These are phyloP conservation scores for Starmerella kuoi DNA, from an alignment of 805 yeast genomes.

Conservation along the genomic window DNA sequence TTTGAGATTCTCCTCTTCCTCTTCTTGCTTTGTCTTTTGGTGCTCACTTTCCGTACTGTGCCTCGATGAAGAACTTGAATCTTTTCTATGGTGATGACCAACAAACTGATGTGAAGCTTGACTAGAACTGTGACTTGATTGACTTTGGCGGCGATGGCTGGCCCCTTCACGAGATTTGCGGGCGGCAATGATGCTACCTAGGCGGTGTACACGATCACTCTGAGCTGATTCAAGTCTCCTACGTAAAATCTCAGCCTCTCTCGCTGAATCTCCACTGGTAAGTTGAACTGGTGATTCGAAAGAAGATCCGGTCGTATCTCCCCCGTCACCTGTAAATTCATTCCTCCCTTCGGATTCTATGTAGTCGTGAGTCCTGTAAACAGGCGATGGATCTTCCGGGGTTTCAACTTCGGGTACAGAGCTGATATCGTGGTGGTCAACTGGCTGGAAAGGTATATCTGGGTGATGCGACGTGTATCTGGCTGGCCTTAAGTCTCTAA, in stretches of 20 bases:
- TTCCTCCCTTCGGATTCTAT: no score
- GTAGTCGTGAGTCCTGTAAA: background rate
- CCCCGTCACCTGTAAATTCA: background rate
- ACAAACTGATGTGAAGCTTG: background rate
- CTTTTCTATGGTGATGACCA: background rate
- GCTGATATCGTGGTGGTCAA: background rate
- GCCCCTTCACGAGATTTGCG: background rate
- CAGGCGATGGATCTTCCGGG: background rate
- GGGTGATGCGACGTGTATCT: no score
- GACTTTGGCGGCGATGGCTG: background rate
- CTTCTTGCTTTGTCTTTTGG: background rate
- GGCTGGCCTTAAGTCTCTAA: constrained; percentile 4
- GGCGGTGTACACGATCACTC: constrained; percentile 4
- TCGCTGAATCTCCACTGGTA: background rate
- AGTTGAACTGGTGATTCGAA: background rate
- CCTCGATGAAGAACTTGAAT: background rate
- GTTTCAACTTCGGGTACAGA: background rate
- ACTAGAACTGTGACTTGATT: background rate
- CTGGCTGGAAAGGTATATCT: background rate
- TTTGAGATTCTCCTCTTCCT: constrained; percentile 16
- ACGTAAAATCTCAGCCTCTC: constrained; percentile 7
- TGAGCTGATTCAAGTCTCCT: constrained; percentile 1
- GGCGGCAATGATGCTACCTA: constrained; percentile 1
- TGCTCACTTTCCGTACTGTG: background rate
- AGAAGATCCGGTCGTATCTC: background rate